Evolutionary conservation across 371 early-diverging fungal species (phyloP).

Genomic region (Mortierella sp.): DNA sequence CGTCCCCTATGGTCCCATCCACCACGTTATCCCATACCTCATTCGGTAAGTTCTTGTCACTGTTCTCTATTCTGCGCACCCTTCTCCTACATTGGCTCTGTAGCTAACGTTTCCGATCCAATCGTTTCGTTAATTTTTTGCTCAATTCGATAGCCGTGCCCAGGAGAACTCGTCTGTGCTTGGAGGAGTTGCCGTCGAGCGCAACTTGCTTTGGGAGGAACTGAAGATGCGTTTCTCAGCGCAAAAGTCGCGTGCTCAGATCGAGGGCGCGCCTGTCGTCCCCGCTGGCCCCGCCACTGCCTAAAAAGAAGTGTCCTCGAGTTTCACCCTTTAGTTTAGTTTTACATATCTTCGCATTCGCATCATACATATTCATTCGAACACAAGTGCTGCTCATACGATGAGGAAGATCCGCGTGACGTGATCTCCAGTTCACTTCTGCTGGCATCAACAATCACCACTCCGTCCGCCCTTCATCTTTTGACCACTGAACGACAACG

Average conservation of each 20-base stretch:
- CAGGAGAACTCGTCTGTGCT: constrained; percentile 94
- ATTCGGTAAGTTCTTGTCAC: constrained; percentile 60
- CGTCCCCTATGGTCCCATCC: constrained; percentile 92
- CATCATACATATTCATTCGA: background rate
- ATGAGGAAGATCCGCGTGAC: background rate
- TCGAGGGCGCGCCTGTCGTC: constrained; percentile 33
- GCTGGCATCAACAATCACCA: background rate
- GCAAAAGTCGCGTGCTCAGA: constrained; percentile 43
- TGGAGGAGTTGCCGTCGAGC: constrained; percentile 65
- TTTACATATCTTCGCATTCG: too few species aligned
- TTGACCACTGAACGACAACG: background rate
- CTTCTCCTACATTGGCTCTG: background rate
- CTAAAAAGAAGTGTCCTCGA: too few species aligned
- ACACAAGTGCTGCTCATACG: background rate
- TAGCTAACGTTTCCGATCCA: too few species aligned
- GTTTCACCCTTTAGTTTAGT: too few species aligned
- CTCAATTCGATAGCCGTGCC: constrained; percentile 76
- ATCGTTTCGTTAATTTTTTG: background rate
- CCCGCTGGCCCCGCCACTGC: constrained; percentile 45
- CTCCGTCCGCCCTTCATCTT: background rate
- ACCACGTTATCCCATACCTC: constrained; percentile 95
- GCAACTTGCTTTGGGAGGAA: constrained; percentile 69
- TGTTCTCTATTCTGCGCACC: background rate
- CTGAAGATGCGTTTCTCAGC: constrained; percentile 48
- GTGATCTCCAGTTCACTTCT: background rate